A percentile compares a stretch with the other conserved stretches of the same genome.
Evolutionary conservation across 495 filamentous ascomycete species (phyloP).

Genomic region (Podospora tetraspora): DNA sequence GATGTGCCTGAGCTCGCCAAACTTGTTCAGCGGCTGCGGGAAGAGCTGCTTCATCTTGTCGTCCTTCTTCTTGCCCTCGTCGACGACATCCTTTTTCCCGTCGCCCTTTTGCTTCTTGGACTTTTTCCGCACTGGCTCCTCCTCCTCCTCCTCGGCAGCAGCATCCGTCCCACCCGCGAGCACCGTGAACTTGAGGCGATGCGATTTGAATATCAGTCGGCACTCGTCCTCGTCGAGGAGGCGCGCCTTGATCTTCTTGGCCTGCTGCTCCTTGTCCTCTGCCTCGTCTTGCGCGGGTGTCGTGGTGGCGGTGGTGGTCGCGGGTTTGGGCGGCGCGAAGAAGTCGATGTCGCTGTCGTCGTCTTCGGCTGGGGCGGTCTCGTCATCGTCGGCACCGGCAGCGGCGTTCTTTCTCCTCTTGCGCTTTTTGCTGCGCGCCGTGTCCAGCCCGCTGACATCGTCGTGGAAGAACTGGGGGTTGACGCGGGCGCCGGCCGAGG

Average conservation of each 20-base stretch:
- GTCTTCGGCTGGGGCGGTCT: conserved; percentile 20
- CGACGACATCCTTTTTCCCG: neutral
- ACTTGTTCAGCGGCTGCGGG: conserved; percentile 72
- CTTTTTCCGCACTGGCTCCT: conserved; percentile 27
- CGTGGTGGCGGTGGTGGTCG: conserved; percentile 5
- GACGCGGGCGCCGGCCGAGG: conserved; percentile 45
- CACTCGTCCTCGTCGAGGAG: conserved; percentile 59
- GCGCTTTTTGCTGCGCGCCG: conserved; percentile 41
- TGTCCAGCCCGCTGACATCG: conserved; percentile 18
- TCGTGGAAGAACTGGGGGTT: conserved; percentile 51
- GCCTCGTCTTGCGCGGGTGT: conserved; percentile 8
- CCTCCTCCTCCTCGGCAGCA: conserved; percentile 30
- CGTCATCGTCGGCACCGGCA: conserved; percentile 16
- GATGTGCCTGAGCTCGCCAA: conserved; percentile 60
- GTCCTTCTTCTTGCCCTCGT: conserved; percentile 45
- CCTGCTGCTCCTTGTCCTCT: conserved; percentile 16
- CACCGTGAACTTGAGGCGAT: conserved; percentile 82
- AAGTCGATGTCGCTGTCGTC: conserved; percentile 43
- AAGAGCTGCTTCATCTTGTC: conserved; percentile 52
- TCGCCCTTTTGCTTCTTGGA: conserved; percentile 41
- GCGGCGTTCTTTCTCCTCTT: conserved; percentile 38
- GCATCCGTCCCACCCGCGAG: conserved; percentile 38
- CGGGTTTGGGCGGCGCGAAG: conserved; percentile 38
- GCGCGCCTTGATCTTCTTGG: conserved; percentile 28
- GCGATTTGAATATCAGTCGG: conserved; percentile 66